Evolutionary conservation across 2,329 filamentous ascomycete species (phyloP), one percentile per base, ranked within the genome.

Genomic region (Hysterium pulicare): DNA sequence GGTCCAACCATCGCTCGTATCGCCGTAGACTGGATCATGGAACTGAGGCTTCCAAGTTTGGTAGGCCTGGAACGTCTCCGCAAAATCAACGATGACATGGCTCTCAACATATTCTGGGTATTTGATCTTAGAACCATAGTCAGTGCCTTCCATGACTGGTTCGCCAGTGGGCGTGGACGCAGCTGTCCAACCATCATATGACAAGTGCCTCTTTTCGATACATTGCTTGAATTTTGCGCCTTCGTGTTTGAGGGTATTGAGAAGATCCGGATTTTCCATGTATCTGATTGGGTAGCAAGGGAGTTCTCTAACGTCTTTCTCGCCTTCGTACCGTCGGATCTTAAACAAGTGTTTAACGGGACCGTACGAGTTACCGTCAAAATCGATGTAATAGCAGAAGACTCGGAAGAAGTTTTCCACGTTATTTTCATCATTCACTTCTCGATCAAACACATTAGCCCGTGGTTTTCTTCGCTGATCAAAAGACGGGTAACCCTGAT

Each of bases 41-140:
- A 33, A 8, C 17, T 33, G 13, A 15, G 40, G 45, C 33, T 36
- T 24, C 53, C 50, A 56, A 31, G 17, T 15, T 6, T 44, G 49
- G 16, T 33, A 30, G 1, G 44, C 39, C 28, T 48, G 45, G 20
- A 49, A 47, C 0, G 50, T 47, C 32, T 57, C 54, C 2, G 36
- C 36, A 40, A 58, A 56, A 37, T 61, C 56, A 5, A 61, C 44
- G 28, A 61, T 51, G 9, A 59, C 50, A 2, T 54, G 46, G 26
- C 56, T 51, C 16, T 54, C 45, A 35, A 61, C 48, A 31, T 53
- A 42, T 26, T 55, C 50, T 15, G 31, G 15, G 17, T 33, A 16
- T 15, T 6, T 8, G 2, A 50, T 31, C 19, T 41, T 41, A n/a
- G n/a, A n/a, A n/a, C n/a, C n/a, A 9, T 41, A 33, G 1, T 23